Percentiles rank a stretch among this genome's conserved stretches.
Evolutionary conservation across 495 filamentous ascomycete genomes (phyloP).

Genomic region (Rusavskia elegans): DNA sequence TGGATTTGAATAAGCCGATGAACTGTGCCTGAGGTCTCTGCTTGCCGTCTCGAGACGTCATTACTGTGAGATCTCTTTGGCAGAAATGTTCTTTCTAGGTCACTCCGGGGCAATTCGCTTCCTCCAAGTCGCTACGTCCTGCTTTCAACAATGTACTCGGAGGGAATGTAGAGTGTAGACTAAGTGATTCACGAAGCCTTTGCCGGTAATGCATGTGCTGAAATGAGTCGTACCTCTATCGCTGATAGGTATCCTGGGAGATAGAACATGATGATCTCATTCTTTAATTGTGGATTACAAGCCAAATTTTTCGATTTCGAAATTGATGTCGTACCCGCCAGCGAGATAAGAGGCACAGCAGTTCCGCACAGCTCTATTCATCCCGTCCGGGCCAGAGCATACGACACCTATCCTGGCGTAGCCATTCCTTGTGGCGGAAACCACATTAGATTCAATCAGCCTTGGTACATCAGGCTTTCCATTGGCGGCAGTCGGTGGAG

Average conservation of each 20-base stretch:
- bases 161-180: too few relatives aligned
- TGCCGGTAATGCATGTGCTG: too few relatives aligned
- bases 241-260: neutral
- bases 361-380: slow-evolving; percentile 11
- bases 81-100: too few relatives aligned
- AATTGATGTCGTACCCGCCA: slow-evolving; percentile 2
- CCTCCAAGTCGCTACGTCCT: too few relatives aligned
- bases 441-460: neutral
- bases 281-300: neutral
- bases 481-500: slow-evolving; percentile 31
- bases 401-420: slow-evolving; percentile 3
- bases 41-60: too few relatives aligned
- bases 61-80: too few relatives aligned
- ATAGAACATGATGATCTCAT: neutral
- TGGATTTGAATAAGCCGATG: too few relatives aligned
- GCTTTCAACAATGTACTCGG: too few relatives aligned
- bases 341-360: slow-evolving; percentile 1
- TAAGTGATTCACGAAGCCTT: too few relatives aligned
- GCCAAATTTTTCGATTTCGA: slow-evolving; percentile 13
- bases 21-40: too few relatives aligned
- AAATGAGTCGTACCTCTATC: too few relatives aligned
- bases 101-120: too few relatives aligned
- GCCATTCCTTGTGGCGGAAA: neutral
- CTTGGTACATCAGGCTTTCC: slow-evolving; percentile 33
- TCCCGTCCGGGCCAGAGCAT: slow-evolving; percentile 10